Evolutionary conservation across 495 filamentous ascomycete species (phyloP).

Genomic region (Aspergillus campestris): DNA sequence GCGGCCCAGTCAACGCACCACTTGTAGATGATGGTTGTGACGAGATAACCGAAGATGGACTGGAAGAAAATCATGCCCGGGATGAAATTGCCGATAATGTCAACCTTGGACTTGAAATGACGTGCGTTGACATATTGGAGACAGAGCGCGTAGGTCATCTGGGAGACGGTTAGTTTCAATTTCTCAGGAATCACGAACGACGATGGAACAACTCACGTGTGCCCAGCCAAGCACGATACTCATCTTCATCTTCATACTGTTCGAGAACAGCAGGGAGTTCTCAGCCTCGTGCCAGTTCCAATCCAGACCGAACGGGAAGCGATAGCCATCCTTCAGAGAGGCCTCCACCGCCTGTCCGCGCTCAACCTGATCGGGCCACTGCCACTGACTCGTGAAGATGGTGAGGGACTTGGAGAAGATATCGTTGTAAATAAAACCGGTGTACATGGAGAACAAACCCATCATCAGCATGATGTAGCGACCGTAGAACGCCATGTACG

Average conservation of each 20-base stretch:
- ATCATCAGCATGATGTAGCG: conserved; percentile 98
- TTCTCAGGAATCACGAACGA: background rate
- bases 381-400: conserved; percentile 82
- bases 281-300: conserved; percentile 96
- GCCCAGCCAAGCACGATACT: conserved; percentile 92
- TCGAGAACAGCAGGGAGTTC: conserved; percentile 87
- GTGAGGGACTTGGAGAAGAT: conserved; percentile 88
- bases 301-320: conserved; percentile 92
- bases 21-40: conserved; percentile 90
- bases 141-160: conserved; percentile 96
- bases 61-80: conserved; percentile 99
- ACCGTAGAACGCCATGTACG: conserved; percentile 97
- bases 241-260: conserved; percentile 99
- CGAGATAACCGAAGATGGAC: conserved; percentile 95
- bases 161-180: conserved; percentile 5
- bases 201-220: conserved; percentile 48
- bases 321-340: conserved; percentile 57
- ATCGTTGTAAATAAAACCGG: conserved; percentile 96
- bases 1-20: conserved; percentile 86
- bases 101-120: conserved; percentile 87
- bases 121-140: conserved; percentile 87
- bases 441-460: conserved; percentile 94
- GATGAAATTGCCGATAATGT: conserved; percentile 94
- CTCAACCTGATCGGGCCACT: conserved; percentile 64
- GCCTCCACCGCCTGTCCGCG: conserved; percentile 53